These are phyloP conservation scores for Leishmania major DNA, from an alignment of 208 protist genomes.

Conservation along the genomic window DNA sequence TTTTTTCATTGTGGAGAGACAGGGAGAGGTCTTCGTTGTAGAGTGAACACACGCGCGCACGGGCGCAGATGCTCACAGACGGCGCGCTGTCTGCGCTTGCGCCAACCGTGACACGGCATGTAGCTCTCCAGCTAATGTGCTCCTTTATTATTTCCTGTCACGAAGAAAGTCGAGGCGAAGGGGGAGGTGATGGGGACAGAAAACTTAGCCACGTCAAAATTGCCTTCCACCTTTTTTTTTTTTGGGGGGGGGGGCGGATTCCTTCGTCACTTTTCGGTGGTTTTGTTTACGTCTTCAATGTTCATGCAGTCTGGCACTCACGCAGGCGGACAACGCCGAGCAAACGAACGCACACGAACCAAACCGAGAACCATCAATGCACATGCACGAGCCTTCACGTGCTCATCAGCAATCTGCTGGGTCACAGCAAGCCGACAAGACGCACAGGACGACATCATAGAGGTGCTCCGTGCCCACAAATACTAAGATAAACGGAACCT, in stretches of 20 bases:
- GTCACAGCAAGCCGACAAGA: neutral
- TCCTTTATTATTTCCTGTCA: neutral
- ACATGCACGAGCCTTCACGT: neutral
- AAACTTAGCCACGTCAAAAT: neutral
- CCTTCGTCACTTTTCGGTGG: neutral
- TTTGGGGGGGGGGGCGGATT: neutral
- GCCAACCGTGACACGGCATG: too few species aligned
- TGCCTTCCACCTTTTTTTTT: neutral
- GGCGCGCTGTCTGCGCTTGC: neutral
- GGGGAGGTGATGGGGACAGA: neutral
- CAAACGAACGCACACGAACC: neutral
- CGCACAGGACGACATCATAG: neutral
- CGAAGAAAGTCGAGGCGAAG: neutral
- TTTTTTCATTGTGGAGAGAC: too few species aligned
- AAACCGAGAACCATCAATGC: neutral
- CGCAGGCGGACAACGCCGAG: neutral
- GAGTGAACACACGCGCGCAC: neutral
- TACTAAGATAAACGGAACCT: neutral
- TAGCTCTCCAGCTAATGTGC: too few species aligned
- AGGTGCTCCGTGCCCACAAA: neutral
- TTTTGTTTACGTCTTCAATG: neutral
- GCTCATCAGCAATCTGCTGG: neutral
- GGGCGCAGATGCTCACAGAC: neutral
- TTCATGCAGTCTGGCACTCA: neutral
- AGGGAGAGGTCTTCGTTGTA: neutral